Conservation (phyloP, 1,284 basidiomycete species). For the Apiotrichum gracile region DNA sequence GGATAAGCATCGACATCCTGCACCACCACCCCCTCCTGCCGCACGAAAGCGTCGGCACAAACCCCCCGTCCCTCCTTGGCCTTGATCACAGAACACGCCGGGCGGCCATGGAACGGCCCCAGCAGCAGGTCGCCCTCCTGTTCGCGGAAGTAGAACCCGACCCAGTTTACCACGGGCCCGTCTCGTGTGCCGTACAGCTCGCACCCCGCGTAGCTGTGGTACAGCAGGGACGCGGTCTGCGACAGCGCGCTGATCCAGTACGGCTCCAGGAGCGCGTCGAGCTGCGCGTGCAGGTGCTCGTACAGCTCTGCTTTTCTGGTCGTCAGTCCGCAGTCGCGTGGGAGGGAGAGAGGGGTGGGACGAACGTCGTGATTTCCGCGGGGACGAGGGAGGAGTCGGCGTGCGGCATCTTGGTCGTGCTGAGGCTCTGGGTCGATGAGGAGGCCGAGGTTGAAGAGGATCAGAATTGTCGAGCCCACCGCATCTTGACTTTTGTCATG, state of each 20-base stretch:
- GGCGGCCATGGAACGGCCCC: constrained; percentile 80
- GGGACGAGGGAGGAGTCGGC: constrained; percentile 73
- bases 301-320: constrained; percentile 64
- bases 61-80: constrained; percentile 63
- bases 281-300: constrained; percentile 62
- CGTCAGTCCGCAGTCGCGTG: not conserved
- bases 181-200: constrained; percentile 56
- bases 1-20: constrained; percentile 69
- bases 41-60: constrained; percentile 69
- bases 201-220: constrained; percentile 62
- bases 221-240: constrained; percentile 72
- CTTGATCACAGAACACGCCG: constrained; percentile 75
- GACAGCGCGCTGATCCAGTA: constrained; percentile 85
- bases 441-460: not conserved
- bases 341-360: not conserved
- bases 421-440: not conserved
- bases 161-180: constrained; percentile 70
- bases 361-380: constrained; percentile 54
- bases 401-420: constrained; percentile 60
- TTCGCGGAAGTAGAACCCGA: constrained; percentile 72
- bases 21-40: constrained; percentile 58
- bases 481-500: too few species aligned
- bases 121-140: constrained; percentile 53
- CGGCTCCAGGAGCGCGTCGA: constrained; percentile 58
- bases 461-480: too few species aligned